phyloP scores from a whole-genome alignment of 2,329 filamentous ascomycete species.

The Phialemoniopsis sp. region DNA sequence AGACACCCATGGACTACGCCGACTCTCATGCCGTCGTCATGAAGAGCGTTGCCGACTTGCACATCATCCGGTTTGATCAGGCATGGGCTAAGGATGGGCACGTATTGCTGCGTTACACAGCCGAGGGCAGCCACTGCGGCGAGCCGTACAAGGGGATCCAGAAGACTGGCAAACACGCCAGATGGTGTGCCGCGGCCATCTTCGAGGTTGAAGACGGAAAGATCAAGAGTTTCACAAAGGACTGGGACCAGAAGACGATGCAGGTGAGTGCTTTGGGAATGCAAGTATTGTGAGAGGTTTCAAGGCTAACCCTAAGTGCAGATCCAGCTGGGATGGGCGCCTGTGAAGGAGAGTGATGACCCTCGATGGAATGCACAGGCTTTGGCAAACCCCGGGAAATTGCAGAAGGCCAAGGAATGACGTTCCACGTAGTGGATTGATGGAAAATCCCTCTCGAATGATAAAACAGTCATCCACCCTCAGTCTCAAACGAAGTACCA shows the following conservation, averaged over 20 bases:
- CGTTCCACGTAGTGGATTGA: too few relatives aligned
- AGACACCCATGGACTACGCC: conserved; percentile 12
- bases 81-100: conserved; percentile 16
- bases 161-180: conserved; percentile 11
- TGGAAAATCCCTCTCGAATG: too few relatives aligned
- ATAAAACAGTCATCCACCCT: too few relatives aligned
- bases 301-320: background rate
- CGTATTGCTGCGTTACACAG: conserved; percentile 16
- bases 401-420: too few relatives aligned
- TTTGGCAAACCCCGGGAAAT: conserved; percentile 7
- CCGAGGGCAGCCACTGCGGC: conserved; percentile 14
- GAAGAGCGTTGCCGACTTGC: conserved; percentile 13
- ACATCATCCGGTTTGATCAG: conserved; percentile 15
- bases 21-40: conserved; percentile 15
- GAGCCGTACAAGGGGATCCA: conserved; percentile 15
- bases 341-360: conserved; percentile 14
- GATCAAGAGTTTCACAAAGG: conserved; percentile 8
- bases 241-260: conserved; percentile 10
- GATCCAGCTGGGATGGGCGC: conserved; percentile 17
- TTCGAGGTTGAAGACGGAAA: conserved; percentile 15
- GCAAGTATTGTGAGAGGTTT: too few relatives aligned
- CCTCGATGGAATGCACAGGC: conserved; percentile 14
- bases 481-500: too few relatives aligned
- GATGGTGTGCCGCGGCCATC: conserved; percentile 12
- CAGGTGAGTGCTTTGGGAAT: conserved; percentile 5